These are phyloP conservation scores for Chenopodium suecicum DNA, from an alignment of 148 eudicot genomes.

Conservation along the genomic window DNA sequence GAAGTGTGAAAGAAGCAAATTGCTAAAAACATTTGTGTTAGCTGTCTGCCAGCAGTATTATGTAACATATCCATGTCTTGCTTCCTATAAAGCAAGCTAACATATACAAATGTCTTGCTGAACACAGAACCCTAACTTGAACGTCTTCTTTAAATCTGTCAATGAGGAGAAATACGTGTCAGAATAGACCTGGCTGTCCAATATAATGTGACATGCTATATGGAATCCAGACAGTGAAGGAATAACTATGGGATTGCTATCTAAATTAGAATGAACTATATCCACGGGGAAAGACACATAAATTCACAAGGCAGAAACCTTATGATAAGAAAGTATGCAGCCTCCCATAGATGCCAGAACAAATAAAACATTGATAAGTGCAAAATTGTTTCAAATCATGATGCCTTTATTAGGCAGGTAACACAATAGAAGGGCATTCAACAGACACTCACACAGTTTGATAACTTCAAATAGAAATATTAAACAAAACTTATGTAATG, in stretches of 20 bases:
- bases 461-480: background rate
- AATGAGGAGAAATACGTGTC: slow-evolving; percentile 4
- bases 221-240: background rate
- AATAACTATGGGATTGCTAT: background rate
- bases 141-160: slow-evolving; percentile 21
- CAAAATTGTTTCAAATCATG: background rate
- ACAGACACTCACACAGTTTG: background rate
- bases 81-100: background rate
- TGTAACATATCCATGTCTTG: slow-evolving; percentile 17
- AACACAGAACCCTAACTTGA: background rate
- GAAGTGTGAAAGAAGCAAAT: slow-evolving; percentile 73
- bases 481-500: background rate
- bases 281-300: background rate
- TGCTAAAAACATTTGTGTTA: slow-evolving; percentile 63
- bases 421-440: background rate
- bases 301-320: background rate
- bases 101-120: background rate
- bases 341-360: background rate
- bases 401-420: background rate
- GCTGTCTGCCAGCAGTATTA: slow-evolving; percentile 33
- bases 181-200: background rate
- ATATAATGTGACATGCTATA: background rate
- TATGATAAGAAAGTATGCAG: background rate
- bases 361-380: no score
- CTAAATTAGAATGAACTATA: background rate